A percentile compares a stretch with the other conserved stretches of the same genome.
Conservation (phyloP, 768 basidiomycete species). For the Phylloporus rhodoxanthus region DNA sequence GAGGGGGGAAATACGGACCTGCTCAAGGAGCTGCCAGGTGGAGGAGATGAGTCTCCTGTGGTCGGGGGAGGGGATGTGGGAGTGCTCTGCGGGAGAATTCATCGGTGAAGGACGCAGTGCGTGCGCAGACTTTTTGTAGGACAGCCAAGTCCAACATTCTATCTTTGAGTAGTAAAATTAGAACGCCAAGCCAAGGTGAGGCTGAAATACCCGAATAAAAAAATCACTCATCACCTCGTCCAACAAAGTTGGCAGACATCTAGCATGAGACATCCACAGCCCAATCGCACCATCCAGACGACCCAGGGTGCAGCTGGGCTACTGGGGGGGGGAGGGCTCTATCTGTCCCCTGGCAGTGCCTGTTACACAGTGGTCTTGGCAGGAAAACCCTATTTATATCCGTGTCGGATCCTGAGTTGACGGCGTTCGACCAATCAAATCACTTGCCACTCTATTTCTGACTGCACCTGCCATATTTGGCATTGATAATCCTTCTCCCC, state of each 20-base stretch:
- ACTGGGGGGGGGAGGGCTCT: not conserved
- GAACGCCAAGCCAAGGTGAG: constrained; percentile 41
- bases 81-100: constrained; percentile 18
- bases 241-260: not conserved
- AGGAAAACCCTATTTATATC: constrained; percentile 29
- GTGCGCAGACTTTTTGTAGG: constrained; percentile 35
- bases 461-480: constrained; percentile 8
- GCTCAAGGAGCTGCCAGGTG: constrained; percentile 43
- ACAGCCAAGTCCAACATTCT: constrained; percentile 41
- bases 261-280: not conserved
- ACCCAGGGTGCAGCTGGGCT: not conserved
- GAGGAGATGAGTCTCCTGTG: constrained; percentile 35
- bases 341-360: constrained; percentile 13
- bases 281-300: not conserved
- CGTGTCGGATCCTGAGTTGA: constrained; percentile 11
- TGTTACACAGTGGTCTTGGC: constrained; percentile 30
- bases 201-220: constrained; percentile 28
- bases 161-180: constrained; percentile 44
- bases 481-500: not conserved
- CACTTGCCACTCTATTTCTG: constrained; percentile 12
- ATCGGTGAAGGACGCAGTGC: constrained; percentile 22
- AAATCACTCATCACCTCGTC: not conserved
- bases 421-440: constrained; percentile 24
- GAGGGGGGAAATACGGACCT: constrained; percentile 28
- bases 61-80: constrained; percentile 18